Evolutionary conservation across 2,329 filamentous ascomycete genomes (phyloP).

Genomic region (Fusarium graminum): DNA sequence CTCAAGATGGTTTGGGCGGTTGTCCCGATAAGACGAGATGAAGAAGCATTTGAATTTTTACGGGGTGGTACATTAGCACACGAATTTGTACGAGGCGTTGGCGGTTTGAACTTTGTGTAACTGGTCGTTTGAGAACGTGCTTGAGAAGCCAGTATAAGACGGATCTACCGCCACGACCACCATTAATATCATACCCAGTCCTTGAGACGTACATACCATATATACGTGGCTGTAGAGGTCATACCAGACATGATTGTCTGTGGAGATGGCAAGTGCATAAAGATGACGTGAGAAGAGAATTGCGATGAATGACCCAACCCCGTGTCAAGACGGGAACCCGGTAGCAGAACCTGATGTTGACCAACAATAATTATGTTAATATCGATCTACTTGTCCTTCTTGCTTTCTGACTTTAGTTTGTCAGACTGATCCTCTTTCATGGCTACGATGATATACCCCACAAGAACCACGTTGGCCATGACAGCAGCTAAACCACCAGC

Average conservation of each 20-base stretch:
- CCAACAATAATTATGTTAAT: neutral
- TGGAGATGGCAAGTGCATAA: constrained; percentile 21
- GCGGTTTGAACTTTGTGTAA: constrained; percentile 35
- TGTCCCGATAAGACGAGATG: constrained; percentile 24
- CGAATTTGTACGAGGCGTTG: constrained; percentile 50
- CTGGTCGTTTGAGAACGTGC: constrained; percentile 31
- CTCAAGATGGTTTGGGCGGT: constrained; percentile 24
- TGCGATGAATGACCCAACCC: constrained; percentile 24
- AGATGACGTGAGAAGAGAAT: constrained; percentile 41
- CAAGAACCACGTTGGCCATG: constrained; percentile 89
- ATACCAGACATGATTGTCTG: constrained; percentile 26
- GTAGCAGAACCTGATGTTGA: neutral
- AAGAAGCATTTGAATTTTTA: constrained; percentile 48
- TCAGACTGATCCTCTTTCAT: constrained; percentile 81
- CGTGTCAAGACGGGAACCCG: neutral
- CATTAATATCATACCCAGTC: constrained; percentile 46
- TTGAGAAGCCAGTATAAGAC: constrained; percentile 34
- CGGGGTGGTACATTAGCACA: constrained; percentile 46
- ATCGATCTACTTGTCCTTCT: constrained; percentile 62
- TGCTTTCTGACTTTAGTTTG: constrained; percentile 59
- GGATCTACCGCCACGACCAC: constrained; percentile 44
- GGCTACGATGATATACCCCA: constrained; percentile 91
- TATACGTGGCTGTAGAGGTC: constrained; percentile 47
- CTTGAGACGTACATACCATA: constrained; percentile 47
- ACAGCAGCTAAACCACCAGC: constrained; percentile 88